These are phyloP conservation scores for Talaromyces sp. DNA, from an alignment of 2,329 filamentous ascomycete species.

Conservation along the genomic window DNA sequence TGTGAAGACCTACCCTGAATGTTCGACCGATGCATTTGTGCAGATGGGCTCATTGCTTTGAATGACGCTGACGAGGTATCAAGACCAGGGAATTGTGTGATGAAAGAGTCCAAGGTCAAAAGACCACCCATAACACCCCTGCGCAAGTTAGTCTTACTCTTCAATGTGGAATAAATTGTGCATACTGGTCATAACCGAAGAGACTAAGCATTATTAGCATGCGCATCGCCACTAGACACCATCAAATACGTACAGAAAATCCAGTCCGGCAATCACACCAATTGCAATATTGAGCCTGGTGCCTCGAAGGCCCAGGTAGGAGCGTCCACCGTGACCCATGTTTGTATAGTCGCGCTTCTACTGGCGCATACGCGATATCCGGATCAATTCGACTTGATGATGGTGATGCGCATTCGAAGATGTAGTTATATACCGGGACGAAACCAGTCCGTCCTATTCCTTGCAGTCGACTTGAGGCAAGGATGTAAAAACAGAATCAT, in stretches of 20 bases:
- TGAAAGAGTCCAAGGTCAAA: conserved; percentile 64
- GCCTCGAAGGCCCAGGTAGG: conserved; percentile 64
- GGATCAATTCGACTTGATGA: conserved; percentile 3
- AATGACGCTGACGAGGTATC: conserved; percentile 43
- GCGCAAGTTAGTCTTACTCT: conserved; percentile 20
- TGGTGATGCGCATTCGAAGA: background rate
- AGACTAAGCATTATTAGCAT: conserved; percentile 29
- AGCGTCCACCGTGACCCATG: conserved; percentile 34
- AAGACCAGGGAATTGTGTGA: conserved; percentile 53
- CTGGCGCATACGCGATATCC: conserved; percentile 6
- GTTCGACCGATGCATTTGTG: conserved; percentile 31
- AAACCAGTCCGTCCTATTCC: background rate
- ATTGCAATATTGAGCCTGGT: conserved; percentile 65
- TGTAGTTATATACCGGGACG: background rate
- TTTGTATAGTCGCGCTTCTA: conserved; percentile 3
- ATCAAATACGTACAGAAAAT: conserved; percentile 56
- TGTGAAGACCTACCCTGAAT: conserved; percentile 30
- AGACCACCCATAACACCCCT: conserved; percentile 70
- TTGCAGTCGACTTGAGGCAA: background rate
- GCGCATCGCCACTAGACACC: background rate
- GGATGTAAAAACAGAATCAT: background rate
- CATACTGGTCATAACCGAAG: conserved; percentile 62
- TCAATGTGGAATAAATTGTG: background rate
- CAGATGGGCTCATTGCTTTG: conserved; percentile 17
- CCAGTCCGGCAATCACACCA: conserved; percentile 66